Evolutionary conservation across 1,139 yeast genomes (phyloP).

Genomic region (Sugiyamaella novakii): DNA sequence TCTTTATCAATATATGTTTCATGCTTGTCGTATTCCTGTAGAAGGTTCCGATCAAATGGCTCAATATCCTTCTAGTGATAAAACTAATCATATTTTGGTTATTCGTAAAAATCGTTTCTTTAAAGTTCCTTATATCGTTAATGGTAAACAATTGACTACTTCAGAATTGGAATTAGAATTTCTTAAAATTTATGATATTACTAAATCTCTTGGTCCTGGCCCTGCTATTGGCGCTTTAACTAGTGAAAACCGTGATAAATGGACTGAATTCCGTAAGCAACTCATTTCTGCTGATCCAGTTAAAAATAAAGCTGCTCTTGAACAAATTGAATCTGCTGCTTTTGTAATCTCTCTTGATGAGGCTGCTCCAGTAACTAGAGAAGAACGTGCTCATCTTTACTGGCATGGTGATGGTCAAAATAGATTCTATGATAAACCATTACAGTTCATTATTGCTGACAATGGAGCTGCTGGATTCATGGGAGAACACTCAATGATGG

Average conservation of each 20-base stretch:
- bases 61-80: constrained; percentile 52
- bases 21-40: constrained; percentile 67
- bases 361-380: constrained; percentile 71
- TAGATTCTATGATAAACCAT: constrained; percentile 90
- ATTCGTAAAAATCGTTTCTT: constrained; percentile 78
- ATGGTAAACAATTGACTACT: constrained; percentile 59
- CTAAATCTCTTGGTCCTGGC: constrained; percentile 49
- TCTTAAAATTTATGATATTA: constrained; percentile 51
- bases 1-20: constrained; percentile 88
- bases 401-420: constrained; percentile 97
- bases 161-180: constrained; percentile 70
- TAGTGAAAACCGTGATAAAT: constrained; percentile 82
- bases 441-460: constrained; percentile 77
- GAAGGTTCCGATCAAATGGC: constrained; percentile 45
- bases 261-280: constrained; percentile 63
- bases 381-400: constrained; percentile 80
- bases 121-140: constrained; percentile 60
- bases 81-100: constrained; percentile 67
- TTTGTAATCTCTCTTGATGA: constrained; percentile 82
- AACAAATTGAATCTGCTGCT: constrained; percentile 73
- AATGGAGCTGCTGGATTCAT: constrained; percentile 90
- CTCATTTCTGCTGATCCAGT: constrained; percentile 57
- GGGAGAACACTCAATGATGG: constrained; percentile 98
- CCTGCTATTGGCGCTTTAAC: constrained; percentile 79
- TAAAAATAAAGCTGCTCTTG: constrained; percentile 57